Conservation (phyloP, 1,284 basidiomycete genomes). For the Ustilago lituana region DNA sequence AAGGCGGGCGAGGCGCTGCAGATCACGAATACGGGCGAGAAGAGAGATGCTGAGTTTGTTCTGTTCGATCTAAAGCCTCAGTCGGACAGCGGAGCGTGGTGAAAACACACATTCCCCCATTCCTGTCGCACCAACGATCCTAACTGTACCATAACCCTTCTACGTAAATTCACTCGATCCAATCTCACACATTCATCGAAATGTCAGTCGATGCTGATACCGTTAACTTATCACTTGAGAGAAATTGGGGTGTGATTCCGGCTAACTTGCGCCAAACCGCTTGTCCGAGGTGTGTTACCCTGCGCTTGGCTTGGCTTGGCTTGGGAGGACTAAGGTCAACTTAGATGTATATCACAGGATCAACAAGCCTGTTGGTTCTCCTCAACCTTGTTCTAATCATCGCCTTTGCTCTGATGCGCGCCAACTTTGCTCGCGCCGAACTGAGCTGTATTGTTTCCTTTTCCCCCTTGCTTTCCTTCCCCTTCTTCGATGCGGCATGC, state of each 20-base stretch:
- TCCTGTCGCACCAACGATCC: too few relatives aligned
- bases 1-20: constrained; percentile 26
- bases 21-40: constrained; percentile 20
- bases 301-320: too few relatives aligned
- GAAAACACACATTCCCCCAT: too few relatives aligned
- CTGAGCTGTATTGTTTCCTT: not conserved
- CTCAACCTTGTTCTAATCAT: constrained; percentile 20
- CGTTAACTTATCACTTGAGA: too few relatives aligned
- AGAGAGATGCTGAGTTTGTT: constrained; percentile 42
- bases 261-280: too few relatives aligned
- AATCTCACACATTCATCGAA: too few relatives aligned
- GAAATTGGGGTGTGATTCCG: too few relatives aligned
- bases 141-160: not conserved
- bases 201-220: too few relatives aligned
- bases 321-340: too few relatives aligned
- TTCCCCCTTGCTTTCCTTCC: not conserved
- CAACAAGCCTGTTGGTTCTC: constrained; percentile 29
- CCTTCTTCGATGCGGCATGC: not conserved
- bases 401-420: constrained; percentile 12
- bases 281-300: too few relatives aligned
- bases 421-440: not conserved
- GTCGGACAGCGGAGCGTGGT: not conserved
- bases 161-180: too few relatives aligned
- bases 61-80: constrained; percentile 34
- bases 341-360: constrained; percentile 44